Percentiles rank a stretch among this genome's conserved stretches.
phyloP scores from a whole-genome alignment of 2,329 filamentous ascomycete genomes.

The Aspergillus ochraceoroseus region DNA sequence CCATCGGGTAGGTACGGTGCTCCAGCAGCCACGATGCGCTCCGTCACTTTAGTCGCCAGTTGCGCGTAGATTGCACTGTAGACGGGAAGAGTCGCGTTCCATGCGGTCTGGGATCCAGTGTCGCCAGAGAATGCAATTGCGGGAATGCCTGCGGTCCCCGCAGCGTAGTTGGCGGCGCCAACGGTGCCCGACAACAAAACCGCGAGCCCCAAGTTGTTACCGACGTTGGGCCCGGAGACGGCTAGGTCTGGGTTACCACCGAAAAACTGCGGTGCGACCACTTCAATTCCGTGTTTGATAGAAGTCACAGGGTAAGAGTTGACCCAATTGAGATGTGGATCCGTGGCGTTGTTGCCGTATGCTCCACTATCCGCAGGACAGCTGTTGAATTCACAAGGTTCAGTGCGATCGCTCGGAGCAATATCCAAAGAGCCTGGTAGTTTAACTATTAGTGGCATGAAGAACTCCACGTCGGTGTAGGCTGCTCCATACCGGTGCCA shows the following conservation, averaged over 20 bases:
- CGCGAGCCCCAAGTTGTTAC: slow-evolving; percentile 53
- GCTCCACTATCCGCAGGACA: slow-evolving; percentile 56
- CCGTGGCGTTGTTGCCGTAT: slow-evolving; percentile 53
- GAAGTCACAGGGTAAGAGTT: slow-evolving; percentile 65
- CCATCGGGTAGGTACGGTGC: slow-evolving; percentile 59
- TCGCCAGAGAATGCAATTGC: slow-evolving; percentile 64
- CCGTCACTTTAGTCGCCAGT: slow-evolving; percentile 56
- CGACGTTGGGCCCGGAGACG: slow-evolving; percentile 61
- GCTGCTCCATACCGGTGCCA: slow-evolving; percentile 49
- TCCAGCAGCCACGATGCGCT: slow-evolving; percentile 52
- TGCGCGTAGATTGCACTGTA: slow-evolving; percentile 60
- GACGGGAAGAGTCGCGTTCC: slow-evolving; percentile 46
- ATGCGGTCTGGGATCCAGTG: slow-evolving; percentile 50
- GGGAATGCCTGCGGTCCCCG: slow-evolving; percentile 52
- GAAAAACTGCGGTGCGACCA: slow-evolving; percentile 53
- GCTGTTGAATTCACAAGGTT: slow-evolving; percentile 57
- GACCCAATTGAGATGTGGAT: slow-evolving; percentile 63
- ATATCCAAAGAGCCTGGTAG: slow-evolving; percentile 50
- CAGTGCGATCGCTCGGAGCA: slow-evolving; percentile 46
- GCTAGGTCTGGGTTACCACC: slow-evolving; percentile 56
- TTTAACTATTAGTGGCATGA: background rate
- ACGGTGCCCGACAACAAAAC: slow-evolving; percentile 62
- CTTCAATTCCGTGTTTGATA: slow-evolving; percentile 59
- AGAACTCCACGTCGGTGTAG: background rate
- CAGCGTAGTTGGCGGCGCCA: slow-evolving; percentile 60